Base-by-base conservation (phyloP, 495 filamentous ascomycete genomes). In the Trichoderma asperelloides region DNA sequence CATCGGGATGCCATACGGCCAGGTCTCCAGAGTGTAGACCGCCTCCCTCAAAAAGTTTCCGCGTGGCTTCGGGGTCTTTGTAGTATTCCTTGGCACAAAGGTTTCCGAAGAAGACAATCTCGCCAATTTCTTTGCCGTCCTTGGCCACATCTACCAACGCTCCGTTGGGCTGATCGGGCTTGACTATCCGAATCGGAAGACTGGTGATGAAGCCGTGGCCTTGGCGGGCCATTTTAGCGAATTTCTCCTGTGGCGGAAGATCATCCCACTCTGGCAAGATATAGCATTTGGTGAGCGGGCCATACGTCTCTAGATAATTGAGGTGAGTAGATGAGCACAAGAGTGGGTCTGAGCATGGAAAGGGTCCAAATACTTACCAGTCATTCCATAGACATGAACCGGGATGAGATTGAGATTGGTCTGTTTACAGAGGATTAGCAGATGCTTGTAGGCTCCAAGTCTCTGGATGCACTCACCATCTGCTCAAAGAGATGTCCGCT, bases 281-380 rank as follows among this genome's bases (percentile, higher is more conserved):
- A 71, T 98, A 98, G 3, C 92, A 90, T 72, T 95, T 96, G 16
- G 94, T 98, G 66, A 97, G 96, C 12, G 95, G 95, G 0, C 95
- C 95, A 71, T 98, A 98, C 0, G 93, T 96, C 77, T 97, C 93
- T 65, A 21, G n/a, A n/a, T 30, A 16, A 65, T 65, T 40, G 23
- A 65, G 18, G 39, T 23, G 2, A 12, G 39, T 3, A 18, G 4
- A 40, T 21, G 16, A 25, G 7, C 30, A 23, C 27, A 6, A 63
- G 1, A 28, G 25, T 5, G 13, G 33, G 40, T 3, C 4, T n/a
- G n/a, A n/a, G n/a, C n/a, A n/a, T n/a, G n/a, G 25, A 64, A 64
- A 64, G 2, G 5, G 16, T 39, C 23, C 18, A 27, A 9, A 64
- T 3, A 7, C 64, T 65, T 65, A 65, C 64, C 64, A 1, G 94